Conservation (phyloP, 495 filamentous ascomycete genomes). For the Glonium stellatum region DNA sequence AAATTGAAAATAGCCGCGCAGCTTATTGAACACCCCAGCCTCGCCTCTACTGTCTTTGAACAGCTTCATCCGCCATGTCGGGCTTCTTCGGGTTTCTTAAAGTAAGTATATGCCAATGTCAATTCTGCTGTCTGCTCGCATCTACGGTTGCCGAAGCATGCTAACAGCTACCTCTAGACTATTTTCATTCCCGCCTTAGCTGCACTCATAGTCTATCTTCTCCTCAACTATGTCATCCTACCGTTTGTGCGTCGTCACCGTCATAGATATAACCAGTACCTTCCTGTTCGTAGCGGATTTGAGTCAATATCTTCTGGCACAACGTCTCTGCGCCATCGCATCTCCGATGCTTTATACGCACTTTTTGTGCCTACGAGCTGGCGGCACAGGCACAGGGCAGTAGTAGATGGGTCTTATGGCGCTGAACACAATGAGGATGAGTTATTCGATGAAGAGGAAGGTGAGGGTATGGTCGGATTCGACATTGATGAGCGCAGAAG, state of each 20-base stretch:
- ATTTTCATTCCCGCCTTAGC: constrained; percentile 71
- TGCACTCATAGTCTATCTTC: constrained; percentile 66
- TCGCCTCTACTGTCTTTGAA: neutral
- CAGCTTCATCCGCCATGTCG: constrained; percentile 9
- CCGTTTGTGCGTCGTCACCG: constrained; percentile 72
- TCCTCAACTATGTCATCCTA: constrained; percentile 61
- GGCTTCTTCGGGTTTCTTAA: constrained; percentile 30
- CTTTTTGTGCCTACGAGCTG: constrained; percentile 24
- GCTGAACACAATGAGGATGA: constrained; percentile 53
- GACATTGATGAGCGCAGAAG: constrained; percentile 45
- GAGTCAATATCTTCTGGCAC: constrained; percentile 56
- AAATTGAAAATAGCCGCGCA: neutral
- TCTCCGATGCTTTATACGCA: constrained; percentile 37
- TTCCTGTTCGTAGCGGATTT: constrained; percentile 30
- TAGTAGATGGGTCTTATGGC: constrained; percentile 32
- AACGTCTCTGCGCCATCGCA: constrained; percentile 53
- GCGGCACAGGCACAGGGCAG: constrained; percentile 42
- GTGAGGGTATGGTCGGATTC: constrained; percentile 58
- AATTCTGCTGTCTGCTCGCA: neutral
- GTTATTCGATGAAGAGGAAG: constrained; percentile 61
- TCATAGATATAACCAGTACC: constrained; percentile 55
- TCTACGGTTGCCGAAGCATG: neutral
- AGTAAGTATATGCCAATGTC: constrained; percentile 15
- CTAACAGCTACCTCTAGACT: constrained; percentile 46
- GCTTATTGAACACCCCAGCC: neutral